Evolutionary conservation across 2,329 filamentous ascomycete genomes (phyloP).

Genomic region (Periconia digitata): DNA sequence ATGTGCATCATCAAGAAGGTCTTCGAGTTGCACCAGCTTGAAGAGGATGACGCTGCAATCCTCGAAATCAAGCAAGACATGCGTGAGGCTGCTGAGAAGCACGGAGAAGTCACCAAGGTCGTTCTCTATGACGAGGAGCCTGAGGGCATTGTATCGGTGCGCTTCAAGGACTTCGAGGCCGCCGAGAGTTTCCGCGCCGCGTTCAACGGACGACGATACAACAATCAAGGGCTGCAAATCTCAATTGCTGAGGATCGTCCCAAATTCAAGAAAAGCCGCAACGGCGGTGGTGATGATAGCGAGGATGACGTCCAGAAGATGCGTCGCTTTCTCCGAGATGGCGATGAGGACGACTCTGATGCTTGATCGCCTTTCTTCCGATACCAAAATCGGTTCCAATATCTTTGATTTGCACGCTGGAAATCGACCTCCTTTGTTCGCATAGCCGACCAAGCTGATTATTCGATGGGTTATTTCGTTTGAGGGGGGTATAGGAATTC

Average conservation of each 20-base stretch:
- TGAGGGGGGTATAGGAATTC: too few species aligned
- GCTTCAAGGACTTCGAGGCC: slow-evolving; percentile 71
- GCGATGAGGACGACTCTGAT: slow-evolving; percentile 1
- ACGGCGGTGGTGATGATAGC: slow-evolving; percentile 24
- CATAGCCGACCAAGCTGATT: too few species aligned
- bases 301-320: slow-evolving; percentile 25
- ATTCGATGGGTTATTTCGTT: too few species aligned
- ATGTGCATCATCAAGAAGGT: slow-evolving; percentile 87
- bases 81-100: slow-evolving; percentile 81
- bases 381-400: too few species aligned
- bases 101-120: slow-evolving; percentile 87
- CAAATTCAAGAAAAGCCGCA: slow-evolving; percentile 33
- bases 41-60: slow-evolving; percentile 79
- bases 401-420: too few species aligned
- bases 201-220: slow-evolving; percentile 24
- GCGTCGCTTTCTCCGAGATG: slow-evolving; percentile 9
- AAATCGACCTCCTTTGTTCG: too few species aligned
- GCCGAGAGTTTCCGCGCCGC: slow-evolving; percentile 44
- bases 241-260: slow-evolving; percentile 31
- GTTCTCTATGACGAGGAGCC: slow-evolving; percentile 85
- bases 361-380: neutral
- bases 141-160: slow-evolving; percentile 82
- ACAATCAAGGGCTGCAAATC: slow-evolving; percentile 15
- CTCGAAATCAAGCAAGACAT: slow-evolving; percentile 95
- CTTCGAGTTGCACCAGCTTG: slow-evolving; percentile 84